phyloP scores from a whole-genome alignment of 2,329 filamentous ascomycete genomes.

The Monosporascus cannonballus region DNA sequence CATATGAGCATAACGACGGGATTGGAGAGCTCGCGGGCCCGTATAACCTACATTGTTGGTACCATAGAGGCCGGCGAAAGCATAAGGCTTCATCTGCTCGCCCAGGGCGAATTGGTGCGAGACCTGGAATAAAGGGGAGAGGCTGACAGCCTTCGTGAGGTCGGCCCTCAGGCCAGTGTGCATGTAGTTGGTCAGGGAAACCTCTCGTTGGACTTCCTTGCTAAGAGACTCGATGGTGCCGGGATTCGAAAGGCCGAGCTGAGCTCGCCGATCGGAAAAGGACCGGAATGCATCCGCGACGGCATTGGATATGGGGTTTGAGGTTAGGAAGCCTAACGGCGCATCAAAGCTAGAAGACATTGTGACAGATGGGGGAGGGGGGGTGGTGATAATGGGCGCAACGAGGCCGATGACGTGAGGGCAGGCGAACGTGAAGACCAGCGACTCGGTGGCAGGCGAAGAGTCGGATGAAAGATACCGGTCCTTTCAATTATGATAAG shows the following conservation, averaged over 20 bases:
- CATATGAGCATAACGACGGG: conserved; percentile 1
- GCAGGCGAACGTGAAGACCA: conserved; percentile 9
- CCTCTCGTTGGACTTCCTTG: conserved; percentile 91
- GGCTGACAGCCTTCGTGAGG: conserved; percentile 92
- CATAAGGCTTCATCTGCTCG: conserved; percentile 88
- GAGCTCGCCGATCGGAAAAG: conserved; percentile 80
- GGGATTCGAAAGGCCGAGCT: conserved; percentile 84
- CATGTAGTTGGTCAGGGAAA: conserved; percentile 93
- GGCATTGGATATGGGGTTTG: conserved; percentile 65
- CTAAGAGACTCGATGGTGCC: conserved; percentile 86
- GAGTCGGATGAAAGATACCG: not conserved
- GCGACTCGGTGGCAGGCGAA: not conserved
- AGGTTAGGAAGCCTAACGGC: conserved; percentile 60
- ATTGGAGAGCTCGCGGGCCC: conserved; percentile 5
- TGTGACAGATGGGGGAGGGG: conserved; percentile 24
- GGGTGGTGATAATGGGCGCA: conserved; percentile 19
- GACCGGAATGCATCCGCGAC: conserved; percentile 72
- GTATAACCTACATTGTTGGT: conserved; percentile 70
- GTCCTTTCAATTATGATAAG: not conserved
- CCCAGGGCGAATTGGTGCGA: conserved; percentile 96
- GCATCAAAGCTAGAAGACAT: conserved; percentile 43
- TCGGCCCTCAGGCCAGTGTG: conserved; percentile 95
- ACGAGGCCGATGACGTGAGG: conserved; percentile 12
- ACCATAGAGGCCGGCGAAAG: conserved; percentile 89
- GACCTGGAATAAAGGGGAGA: conserved; percentile 90